Base-by-base conservation (phyloP, 768 basidiomycete species). In the Termitomyces sp. region DNA sequence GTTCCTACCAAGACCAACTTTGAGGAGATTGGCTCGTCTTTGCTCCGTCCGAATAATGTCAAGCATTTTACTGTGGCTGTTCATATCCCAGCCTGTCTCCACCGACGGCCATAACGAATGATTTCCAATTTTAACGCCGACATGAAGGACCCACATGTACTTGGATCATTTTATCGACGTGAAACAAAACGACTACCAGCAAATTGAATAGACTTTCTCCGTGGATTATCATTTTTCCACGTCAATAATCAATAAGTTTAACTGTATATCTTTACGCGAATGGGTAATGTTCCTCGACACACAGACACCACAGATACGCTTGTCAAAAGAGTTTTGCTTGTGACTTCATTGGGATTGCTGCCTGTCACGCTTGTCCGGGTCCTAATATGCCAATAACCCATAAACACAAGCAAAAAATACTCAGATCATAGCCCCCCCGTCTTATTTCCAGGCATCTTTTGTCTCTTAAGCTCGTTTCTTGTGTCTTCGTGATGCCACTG, bases 401-500 rank as follows among this genome's bases (percentile, higher is more conserved):
- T 13, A 24, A 32, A 60, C 33, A 20, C 42, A 15, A 56, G 40
- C 13, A 28, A 38, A n/a, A 36, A 55, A 51, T 35, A 51, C 28
- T 28, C 28, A n/a, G n/a, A 28, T 28, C 28, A 28, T 28, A 24
- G 22, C 18, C 53, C 24, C 53, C 24, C 24, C 15, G n/a, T 46
- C 35, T 15, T 32, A 39, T 38, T 18, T 61, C 42, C 55, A 28
- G 18, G 24, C 40, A 6, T 33, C 20, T 44, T 36, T n/a, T 51
- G 42, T 50, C 55, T 28, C 24, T 49, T 35, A 39, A 22, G 62
- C 54, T 44, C 33, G 3, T n/a, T 44, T 46, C 36, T 44, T 53
- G 35, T 56, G 24, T 55, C 63, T 52, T 56, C 60, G 50, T 48
- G 39, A 55, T 54, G 39, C 15, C 18, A n/a, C 9, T n/a, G n/a